phyloP scores from a whole-genome alignment of 1,284 basidiomycete species.

The Irpex sp. region DNA sequence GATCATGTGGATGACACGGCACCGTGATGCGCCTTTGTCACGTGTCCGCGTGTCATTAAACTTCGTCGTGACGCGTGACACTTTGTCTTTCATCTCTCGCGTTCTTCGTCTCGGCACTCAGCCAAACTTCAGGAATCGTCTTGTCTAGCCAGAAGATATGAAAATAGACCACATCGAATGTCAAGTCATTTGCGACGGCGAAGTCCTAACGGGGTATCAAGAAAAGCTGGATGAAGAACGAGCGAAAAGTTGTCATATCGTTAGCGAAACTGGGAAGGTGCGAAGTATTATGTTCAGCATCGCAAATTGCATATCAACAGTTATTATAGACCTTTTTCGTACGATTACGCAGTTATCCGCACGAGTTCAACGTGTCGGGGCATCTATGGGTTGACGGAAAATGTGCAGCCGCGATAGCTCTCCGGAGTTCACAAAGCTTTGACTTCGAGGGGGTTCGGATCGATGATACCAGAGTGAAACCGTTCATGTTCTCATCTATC shows the following conservation, averaged over 20 bases:
- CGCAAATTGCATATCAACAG: background rate
- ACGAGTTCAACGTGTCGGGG: too few relatives aligned
- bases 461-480: too few relatives aligned
- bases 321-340: too few relatives aligned
- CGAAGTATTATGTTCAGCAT: background rate
- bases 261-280: slow-evolving; percentile 5
- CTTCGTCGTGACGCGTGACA: background rate
- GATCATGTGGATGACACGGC: too few relatives aligned
- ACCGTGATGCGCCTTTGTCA: background rate
- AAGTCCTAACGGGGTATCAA: background rate
- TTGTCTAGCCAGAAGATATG: background rate
- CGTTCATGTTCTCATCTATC: background rate
- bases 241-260: background rate
- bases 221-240: background rate
- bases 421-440: too few relatives aligned
- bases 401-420: too few relatives aligned
- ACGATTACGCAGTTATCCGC: too few relatives aligned
- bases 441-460: too few relatives aligned
- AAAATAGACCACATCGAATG: background rate
- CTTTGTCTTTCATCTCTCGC: background rate
- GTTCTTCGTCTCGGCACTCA: background rate
- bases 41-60: background rate
- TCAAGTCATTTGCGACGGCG: background rate
- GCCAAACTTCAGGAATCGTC: background rate
- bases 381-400: too few relatives aligned